Conservation (phyloP, 139 green algal species). For the Picochlorum sp. region DNA sequence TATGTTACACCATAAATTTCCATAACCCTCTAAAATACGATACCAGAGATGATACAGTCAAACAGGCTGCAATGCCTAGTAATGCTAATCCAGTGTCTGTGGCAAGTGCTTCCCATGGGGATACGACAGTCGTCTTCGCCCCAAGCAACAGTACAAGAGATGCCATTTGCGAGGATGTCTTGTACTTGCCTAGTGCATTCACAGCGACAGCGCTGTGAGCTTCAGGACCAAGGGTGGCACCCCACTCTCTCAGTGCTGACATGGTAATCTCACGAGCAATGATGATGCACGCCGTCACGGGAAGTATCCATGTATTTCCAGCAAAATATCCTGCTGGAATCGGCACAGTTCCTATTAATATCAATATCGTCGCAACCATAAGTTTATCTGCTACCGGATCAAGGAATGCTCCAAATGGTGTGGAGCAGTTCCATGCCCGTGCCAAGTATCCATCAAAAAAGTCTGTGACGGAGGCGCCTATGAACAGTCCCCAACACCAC, state of each 20-base stretch:
- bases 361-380: conserved; percentile 71
- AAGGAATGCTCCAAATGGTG: conserved; percentile 87
- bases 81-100: conserved; percentile 39
- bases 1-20: conserved; percentile 21
- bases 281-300: conserved; percentile 54
- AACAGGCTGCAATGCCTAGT: conserved; percentile 52
- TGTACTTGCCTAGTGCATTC: conserved; percentile 74
- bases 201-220: conserved; percentile 73
- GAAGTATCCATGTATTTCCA: conserved; percentile 68
- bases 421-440: conserved; percentile 40
- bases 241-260: conserved; percentile 85
- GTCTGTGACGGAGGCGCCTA: conserved; percentile 79
- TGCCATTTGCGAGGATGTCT: conserved; percentile 76
- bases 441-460: conserved; percentile 92
- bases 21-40: conserved; percentile 34
- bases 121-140: conserved; percentile 2
- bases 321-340: conserved; percentile 46
- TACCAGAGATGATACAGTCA: conserved; percentile 44
- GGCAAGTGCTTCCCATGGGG: conserved; percentile 7
- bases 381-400: conserved; percentile 95
- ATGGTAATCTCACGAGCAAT: conserved; percentile 89
- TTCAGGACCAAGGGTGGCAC: conserved; percentile 55
- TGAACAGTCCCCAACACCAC: conserved; percentile 57
- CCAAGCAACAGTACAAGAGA: conserved; percentile 45
- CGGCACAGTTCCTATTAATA: conserved; percentile 66